These are phyloP conservation scores for Naumovozyma castellii DNA, from an alignment of 805 yeast species.

Conservation along the genomic window DNA sequence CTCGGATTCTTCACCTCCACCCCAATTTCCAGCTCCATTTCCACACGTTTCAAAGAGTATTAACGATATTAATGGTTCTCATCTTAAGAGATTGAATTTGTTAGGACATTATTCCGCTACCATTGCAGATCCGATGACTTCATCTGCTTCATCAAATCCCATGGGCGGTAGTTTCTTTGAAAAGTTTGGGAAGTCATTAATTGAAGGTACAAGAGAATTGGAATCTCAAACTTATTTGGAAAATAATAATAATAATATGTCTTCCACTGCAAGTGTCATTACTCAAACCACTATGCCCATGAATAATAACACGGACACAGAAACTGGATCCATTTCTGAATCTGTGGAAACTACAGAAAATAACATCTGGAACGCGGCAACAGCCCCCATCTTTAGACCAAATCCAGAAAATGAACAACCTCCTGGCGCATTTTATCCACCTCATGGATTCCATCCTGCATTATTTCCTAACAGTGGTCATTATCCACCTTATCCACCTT, in stretches of 20 bases:
- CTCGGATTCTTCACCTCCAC: background rate
- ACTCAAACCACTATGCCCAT: background rate
- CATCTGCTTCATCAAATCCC: background rate
- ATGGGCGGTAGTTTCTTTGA: constrained; percentile 26
- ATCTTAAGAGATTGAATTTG: constrained; percentile 11
- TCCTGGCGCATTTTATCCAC: background rate
- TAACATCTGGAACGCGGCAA: constrained; percentile 24
- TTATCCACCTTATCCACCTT: background rate
- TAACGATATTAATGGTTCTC: background rate
- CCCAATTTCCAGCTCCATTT: background rate
- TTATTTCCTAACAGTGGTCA: background rate
- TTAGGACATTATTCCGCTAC: constrained; percentile 22
- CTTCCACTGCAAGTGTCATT: background rate
- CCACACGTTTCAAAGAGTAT: background rate
- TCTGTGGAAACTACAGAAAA: constrained; percentile 1
- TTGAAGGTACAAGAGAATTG: constrained; percentile 30
- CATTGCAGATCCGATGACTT: constrained; percentile 15
- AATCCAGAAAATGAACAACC: background rate
- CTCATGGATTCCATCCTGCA: background rate
- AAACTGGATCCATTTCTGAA: constrained; percentile 1
- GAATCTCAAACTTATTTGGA: constrained; percentile 9
- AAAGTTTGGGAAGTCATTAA: constrained; percentile 27
- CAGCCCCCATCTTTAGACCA: constrained; percentile 24
- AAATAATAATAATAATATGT: background rate
- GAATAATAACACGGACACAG: background rate